These are phyloP conservation scores for Calonectria honghensis DNA, from an alignment of 2,329 filamentous ascomycete species.

Conservation along the genomic window DNA sequence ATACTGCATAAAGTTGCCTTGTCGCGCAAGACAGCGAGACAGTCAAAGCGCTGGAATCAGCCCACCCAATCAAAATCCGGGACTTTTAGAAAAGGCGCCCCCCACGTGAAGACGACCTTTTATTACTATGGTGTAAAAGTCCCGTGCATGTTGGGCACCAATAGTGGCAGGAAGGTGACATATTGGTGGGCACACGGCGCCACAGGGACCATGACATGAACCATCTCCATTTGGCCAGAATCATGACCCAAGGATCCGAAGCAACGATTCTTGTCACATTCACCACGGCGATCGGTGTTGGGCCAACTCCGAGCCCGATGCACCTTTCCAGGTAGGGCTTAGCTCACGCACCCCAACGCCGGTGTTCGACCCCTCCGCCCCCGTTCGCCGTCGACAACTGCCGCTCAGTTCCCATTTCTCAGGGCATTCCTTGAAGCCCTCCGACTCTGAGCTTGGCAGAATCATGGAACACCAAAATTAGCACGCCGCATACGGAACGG, in stretches of 20 bases:
- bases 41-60: background rate
- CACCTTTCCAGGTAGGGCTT: background rate
- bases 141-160: background rate
- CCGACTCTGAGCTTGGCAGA: background rate
- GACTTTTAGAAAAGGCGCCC: constrained; percentile 5
- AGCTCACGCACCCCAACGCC: background rate
- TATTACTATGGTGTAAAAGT: background rate
- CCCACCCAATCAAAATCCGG: background rate
- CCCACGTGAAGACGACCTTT: background rate
- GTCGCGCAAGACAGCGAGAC: background rate
- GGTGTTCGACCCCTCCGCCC: background rate
- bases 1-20: background rate
- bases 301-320: background rate
- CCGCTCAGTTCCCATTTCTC: no score
- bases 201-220: background rate
- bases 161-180: background rate
- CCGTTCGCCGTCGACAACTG: constrained; percentile 4
- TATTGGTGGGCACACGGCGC: no score
- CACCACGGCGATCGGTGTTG: constrained; percentile 1
- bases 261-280: background rate
- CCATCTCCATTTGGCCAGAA: background rate
- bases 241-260: background rate
- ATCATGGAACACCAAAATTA: constrained; percentile 14
- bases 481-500: constrained; percentile 22
- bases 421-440: background rate